Evolutionary conservation across 495 filamentous ascomycete genomes (phyloP).

Genomic region (Podospora pseudocomata): DNA sequence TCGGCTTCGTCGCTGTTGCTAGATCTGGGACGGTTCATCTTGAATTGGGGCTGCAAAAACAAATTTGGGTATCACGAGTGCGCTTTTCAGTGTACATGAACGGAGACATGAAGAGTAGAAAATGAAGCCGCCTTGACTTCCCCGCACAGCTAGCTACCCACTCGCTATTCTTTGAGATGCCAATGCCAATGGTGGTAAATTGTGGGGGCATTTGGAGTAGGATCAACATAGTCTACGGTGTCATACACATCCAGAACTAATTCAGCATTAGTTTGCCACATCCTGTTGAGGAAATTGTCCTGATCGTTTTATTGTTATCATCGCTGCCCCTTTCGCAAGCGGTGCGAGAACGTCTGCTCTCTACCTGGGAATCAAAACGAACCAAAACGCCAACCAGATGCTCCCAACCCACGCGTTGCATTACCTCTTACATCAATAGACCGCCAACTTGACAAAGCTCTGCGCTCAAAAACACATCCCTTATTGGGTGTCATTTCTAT

Average conservation of each 20-base stretch:
- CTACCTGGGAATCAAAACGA: neutral
- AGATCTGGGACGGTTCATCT: neutral
- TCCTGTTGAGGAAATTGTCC: neutral
- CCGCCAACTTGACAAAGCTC: neutral
- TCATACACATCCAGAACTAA: too few relatives aligned
- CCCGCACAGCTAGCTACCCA: conserved; percentile 8
- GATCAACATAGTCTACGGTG: neutral
- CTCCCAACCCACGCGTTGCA: neutral
- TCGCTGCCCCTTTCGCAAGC: neutral
- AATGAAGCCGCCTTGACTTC: neutral
- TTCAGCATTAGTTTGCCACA: neutral
- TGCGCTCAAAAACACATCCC: neutral
- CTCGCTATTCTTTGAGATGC: neutral
- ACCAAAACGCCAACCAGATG: neutral
- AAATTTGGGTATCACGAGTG: neutral
- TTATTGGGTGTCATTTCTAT: neutral
- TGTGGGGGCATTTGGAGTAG: neutral
- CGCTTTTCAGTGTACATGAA: neutral
- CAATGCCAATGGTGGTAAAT: neutral
- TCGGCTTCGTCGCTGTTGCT: neutral
- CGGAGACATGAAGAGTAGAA: neutral
- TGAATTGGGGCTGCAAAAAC: neutral
- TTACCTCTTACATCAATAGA: neutral
- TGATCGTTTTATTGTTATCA: neutral
- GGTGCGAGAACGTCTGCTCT: neutral